Evolutionary conservation across 441 rosid species (phyloP), one percentile per base, ranked within the genome.

Genomic region (Capsella rubella): DNA sequence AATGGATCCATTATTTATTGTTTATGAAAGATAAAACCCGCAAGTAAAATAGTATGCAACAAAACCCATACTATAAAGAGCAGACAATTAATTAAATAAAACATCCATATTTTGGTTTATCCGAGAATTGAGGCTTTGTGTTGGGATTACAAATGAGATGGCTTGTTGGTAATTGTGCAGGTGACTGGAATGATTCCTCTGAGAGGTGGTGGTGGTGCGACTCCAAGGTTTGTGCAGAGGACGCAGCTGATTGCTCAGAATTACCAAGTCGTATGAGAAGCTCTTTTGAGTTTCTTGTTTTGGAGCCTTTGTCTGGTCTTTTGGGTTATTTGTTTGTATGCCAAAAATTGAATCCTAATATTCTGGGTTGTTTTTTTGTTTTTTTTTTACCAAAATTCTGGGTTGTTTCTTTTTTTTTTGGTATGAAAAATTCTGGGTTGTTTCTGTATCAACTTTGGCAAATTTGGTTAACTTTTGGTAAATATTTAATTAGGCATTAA

Each of bases 211-310:
- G 57, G 77, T 52, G 99, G 83, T 67, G 50, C 86, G 31, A 66
- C 96, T 65, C 98, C 99, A 4, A 92, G 82, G 86, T 95, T 84
- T 71, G 80, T 92, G 58, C 98, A 95, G 82, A 88, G 96, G 84
- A 88, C 92, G 16, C 91, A 80, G 58, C 72, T 93, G 78, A 72
- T 89, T 25, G 68, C 97, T 5, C 96, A 93, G 69, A 90, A 81
- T 69, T 93, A 93, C 82, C 96, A 87, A 84, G 95, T 93, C 46
- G 77, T 83, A 25, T 93, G 82, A 92, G 70, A 39, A 12, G 55
- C 35, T 59, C 35, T 32, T 32, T 21, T 32, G 35, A 32, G 35
- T 32, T 32, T 32, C 8, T 32, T 59, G 16, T 27, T 72, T 45
- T 53, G 57, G 37, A 43, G 32, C 40, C 40, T 55, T 49, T 43